Conservation (phyloP, 805 yeast species). For the Scheffersomyces lignosus region DNA sequence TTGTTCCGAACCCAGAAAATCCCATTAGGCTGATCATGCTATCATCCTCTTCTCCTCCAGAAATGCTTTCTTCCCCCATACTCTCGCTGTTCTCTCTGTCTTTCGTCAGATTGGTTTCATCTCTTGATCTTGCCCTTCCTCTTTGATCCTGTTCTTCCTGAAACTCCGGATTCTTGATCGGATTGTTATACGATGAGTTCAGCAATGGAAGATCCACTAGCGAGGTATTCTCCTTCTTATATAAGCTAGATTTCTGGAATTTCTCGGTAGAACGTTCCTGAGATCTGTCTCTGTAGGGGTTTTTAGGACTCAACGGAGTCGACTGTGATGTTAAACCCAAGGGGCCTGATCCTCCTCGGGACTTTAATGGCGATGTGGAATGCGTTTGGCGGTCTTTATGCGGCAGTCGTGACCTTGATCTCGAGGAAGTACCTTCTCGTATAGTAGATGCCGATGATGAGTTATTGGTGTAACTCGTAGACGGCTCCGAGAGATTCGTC, state of each 20-base stretch:
- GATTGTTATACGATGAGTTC: constrained; percentile 17
- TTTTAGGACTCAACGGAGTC: not conserved
- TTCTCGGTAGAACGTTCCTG: constrained; percentile 14
- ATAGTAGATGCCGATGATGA: not conserved
- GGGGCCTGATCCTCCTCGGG: not conserved
- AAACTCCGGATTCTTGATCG: constrained; percentile 11
- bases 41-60: constrained; percentile 22
- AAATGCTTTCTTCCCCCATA: constrained; percentile 6
- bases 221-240: constrained; percentile 13
- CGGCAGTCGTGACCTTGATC: constrained; percentile 23
- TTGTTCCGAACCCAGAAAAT: constrained; percentile 52
- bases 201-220: constrained; percentile 15
- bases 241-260: constrained; percentile 13
- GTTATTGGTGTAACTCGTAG: not conserved
- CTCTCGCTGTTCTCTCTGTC: constrained; percentile 3
- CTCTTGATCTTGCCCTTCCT: constrained; percentile 25
- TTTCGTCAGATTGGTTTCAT: not conserved
- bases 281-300: constrained; percentile 18
- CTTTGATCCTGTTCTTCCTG: constrained; percentile 19
- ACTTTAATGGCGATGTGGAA: not conserved
- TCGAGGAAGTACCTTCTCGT: constrained; percentile 1
- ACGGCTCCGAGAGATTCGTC: not conserved
- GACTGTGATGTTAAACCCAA: not conserved
- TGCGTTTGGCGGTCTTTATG: constrained; percentile 2
- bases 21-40: constrained; percentile 55